Evolutionary conservation across 257 asterid genomes (phyloP).

Genomic region (Eustoma russellianum): DNA sequence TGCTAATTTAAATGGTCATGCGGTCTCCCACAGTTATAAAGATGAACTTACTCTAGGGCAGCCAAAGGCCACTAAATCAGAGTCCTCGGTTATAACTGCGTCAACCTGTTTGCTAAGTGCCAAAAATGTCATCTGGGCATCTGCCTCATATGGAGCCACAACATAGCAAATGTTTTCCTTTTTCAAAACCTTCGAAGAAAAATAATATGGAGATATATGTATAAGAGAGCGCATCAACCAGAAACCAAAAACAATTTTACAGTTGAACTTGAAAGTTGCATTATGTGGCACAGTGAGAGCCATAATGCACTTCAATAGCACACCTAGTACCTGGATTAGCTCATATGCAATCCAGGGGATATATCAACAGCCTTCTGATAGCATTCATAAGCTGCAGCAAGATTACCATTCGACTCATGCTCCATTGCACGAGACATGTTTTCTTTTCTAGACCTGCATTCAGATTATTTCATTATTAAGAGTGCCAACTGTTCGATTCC

Average conservation of each 20-base stretch:
- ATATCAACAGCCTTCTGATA: constrained; percentile 97
- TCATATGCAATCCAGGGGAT: constrained; percentile 88
- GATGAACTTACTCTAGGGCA: constrained; percentile 81
- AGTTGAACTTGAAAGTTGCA: not conserved
- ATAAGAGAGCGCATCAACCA: constrained; percentile 1
- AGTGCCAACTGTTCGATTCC: no score
- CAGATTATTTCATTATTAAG: not conserved
- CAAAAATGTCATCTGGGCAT: constrained; percentile 92
- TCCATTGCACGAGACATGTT: constrained; percentile 84
- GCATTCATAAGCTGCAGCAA: constrained; percentile 81
- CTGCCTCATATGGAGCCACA: constrained; percentile 99
- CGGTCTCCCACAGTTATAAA: not conserved
- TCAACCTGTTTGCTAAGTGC: constrained; percentile 75
- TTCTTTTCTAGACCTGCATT: constrained; percentile 71
- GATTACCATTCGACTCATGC: constrained; percentile 87
- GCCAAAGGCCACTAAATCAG: constrained; percentile 88
- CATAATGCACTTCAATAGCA: constrained; percentile 1
- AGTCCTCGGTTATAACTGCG: constrained; percentile 94
- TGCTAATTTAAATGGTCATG: no score
- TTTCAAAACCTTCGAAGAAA: constrained; percentile 51
- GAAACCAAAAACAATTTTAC: not conserved
- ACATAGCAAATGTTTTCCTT: constrained; percentile 57
- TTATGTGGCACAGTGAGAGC: not conserved
- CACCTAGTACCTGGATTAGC: constrained; percentile 67
- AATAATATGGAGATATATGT: constrained; percentile 7